phyloP scores from a whole-genome alignment of 2,329 filamentous ascomycete genomes.

The Xylariaceae sp. region DNA sequence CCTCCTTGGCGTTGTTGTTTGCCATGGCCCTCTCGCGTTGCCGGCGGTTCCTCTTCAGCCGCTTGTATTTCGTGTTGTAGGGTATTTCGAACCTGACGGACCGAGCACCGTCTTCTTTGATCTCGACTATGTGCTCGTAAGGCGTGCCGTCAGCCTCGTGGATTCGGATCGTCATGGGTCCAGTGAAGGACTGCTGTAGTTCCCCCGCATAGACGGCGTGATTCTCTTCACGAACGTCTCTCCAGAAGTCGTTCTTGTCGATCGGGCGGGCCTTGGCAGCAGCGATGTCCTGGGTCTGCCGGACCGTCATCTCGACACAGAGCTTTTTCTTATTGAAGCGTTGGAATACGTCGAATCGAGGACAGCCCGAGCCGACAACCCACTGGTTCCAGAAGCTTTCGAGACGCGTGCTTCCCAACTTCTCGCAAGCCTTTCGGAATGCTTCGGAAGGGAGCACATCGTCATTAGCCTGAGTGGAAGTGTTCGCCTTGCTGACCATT shows the following conservation, averaged over 20 bases:
- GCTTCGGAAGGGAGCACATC: constrained; percentile 68
- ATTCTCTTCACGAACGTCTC: constrained; percentile 75
- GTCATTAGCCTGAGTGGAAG: constrained; percentile 52
- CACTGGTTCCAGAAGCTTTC: constrained; percentile 93
- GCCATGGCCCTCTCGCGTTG: constrained; percentile 54
- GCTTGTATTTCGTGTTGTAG: constrained; percentile 99
- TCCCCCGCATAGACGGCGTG: constrained; percentile 63
- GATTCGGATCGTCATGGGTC: constrained; percentile 95
- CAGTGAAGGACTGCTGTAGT: constrained; percentile 78
- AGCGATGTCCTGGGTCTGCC: constrained; percentile 60
- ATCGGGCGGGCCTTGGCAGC: constrained; percentile 46
- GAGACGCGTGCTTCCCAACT: constrained; percentile 77
- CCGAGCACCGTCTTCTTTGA: constrained; percentile 77
- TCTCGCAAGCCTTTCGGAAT: constrained; percentile 82
- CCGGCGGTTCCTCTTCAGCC: constrained; percentile 75
- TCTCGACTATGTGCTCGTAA: constrained; percentile 96
- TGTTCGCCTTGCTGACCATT: constrained; percentile 80
- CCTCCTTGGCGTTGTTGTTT: constrained; percentile 37
- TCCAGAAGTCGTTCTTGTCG: constrained; percentile 70
- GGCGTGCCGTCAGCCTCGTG: constrained; percentile 97
- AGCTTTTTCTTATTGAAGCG: constrained; percentile 97
- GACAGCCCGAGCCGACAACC: constrained; percentile 84
- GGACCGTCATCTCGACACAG: constrained; percentile 85
- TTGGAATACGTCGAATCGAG: constrained; percentile 78
- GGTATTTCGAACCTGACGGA: constrained; percentile 81